Percentiles rank a stretch among this genome's conserved stretches.
Conservation (phyloP, 2,329 filamentous ascomycete genomes). For the Clonostachys chloroleuca region DNA sequence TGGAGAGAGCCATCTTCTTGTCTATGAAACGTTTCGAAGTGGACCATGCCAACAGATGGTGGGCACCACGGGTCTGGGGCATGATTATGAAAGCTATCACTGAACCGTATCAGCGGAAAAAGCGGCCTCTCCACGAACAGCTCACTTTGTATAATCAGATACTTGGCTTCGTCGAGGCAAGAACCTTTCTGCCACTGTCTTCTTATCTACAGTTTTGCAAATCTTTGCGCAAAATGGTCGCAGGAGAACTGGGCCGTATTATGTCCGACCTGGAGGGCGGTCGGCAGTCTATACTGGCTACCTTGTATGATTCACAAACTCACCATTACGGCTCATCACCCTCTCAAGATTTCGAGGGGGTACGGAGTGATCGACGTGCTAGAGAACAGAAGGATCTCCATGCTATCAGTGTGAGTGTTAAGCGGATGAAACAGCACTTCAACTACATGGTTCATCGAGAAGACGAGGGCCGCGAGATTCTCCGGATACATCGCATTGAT, state of each 20-base stretch:
- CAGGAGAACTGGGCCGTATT: not conserved
- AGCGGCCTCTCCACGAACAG: conserved; percentile 14
- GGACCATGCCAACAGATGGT: conserved; percentile 6
- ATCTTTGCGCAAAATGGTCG: conserved; percentile 12
- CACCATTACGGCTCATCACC: too few relatives aligned
- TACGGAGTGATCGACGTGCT: too few relatives aligned
- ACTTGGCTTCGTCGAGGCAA: conserved; percentile 17
- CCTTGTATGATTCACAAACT: too few relatives aligned
- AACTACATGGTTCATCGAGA: too few relatives aligned
- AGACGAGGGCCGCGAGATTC: too few relatives aligned
- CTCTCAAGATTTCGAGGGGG: too few relatives aligned
- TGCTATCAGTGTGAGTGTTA: too few relatives aligned
- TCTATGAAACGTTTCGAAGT: not conserved
- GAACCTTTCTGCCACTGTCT: conserved; percentile 11
- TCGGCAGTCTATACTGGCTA: not conserved
- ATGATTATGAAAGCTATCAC: conserved; percentile 18
- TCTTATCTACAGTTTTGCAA: conserved; percentile 11
- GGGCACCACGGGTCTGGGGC: conserved; percentile 23
- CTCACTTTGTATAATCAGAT: conserved; percentile 18
- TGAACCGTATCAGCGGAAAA: conserved; percentile 1
- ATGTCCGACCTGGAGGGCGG: conserved; percentile 8
- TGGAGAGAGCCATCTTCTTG: conserved; percentile 23
- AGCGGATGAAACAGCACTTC: too few relatives aligned
- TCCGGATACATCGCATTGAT: too few relatives aligned
- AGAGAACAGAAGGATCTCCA: too few relatives aligned